These are phyloP conservation scores for Dryas octopetala DNA, from an alignment of 306 rosid genomes.

Conservation along the genomic window DNA sequence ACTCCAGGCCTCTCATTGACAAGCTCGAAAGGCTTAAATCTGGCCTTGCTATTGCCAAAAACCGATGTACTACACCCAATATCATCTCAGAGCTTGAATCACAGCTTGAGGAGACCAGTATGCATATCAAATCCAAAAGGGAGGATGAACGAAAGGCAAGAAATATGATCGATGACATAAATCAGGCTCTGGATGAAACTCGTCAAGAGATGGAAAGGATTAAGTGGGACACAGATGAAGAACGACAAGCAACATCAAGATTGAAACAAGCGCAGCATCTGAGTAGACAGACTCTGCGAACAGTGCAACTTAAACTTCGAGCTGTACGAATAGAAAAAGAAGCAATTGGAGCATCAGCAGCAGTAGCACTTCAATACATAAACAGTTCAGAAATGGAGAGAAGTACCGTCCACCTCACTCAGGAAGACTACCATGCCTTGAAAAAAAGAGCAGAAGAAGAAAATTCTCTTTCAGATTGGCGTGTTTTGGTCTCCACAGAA, in stretches of 20 bases:
- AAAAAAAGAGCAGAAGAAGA: conserved; percentile 37
- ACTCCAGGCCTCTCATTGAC: conserved; percentile 59
- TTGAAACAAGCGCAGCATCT: conserved; percentile 30
- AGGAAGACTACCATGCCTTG: conserved; percentile 39
- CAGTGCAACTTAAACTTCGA: conserved; percentile 39
- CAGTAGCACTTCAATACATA: conserved; percentile 36
- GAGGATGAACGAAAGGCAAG: conserved; percentile 35
- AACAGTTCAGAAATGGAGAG: conserved; percentile 28
- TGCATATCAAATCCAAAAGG: conserved; percentile 39
- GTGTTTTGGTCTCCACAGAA: conserved; percentile 27
- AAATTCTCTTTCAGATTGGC: conserved; percentile 38
- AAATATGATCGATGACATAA: conserved; percentile 31
- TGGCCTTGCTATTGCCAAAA: conserved; percentile 35
- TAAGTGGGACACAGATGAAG: conserved; percentile 28
- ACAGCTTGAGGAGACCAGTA: conserved; percentile 26
- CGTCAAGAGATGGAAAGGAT: conserved; percentile 33
- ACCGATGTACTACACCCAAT: conserved; percentile 13
- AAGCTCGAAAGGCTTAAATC: conserved; percentile 49
- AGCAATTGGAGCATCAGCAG: conserved; percentile 40
- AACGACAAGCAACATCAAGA: conserved; percentile 19
- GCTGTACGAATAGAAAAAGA: conserved; percentile 48
- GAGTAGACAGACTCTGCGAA: conserved; percentile 37
- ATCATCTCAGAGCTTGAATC: conserved; percentile 37
- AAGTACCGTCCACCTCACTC: conserved; percentile 34
- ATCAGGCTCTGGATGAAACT: conserved; percentile 32